Percentiles rank a stretch among this genome's conserved stretches.
Evolutionary conservation across 441 rosid genomes (phyloP).

Genomic region (Adansonia madagascariensis): DNA sequence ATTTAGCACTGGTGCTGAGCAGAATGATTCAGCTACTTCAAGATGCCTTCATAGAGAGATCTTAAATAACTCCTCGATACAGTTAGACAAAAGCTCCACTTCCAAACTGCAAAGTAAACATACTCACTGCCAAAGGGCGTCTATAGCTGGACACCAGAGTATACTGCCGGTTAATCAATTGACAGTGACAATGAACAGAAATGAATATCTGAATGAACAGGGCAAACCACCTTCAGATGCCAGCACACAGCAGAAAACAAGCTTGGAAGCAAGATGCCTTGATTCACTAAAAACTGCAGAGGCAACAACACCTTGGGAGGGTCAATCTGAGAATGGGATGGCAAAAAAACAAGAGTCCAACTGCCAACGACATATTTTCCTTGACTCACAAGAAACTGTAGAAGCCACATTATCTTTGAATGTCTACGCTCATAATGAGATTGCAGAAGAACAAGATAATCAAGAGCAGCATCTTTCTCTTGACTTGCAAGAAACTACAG

Average conservation of each 20-base stretch:
- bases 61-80: conserved; percentile 11
- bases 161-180: conserved; percentile 3
- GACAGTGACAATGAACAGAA: not conserved
- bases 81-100: conserved; percentile 30
- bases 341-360: conserved; percentile 27
- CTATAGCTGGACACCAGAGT: not conserved
- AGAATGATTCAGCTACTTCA: conserved; percentile 25
- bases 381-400: conserved; percentile 28
- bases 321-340: conserved; percentile 36
- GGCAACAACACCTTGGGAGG: not conserved
- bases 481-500: conserved; percentile 21
- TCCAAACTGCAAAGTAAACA: conserved; percentile 29
- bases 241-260: conserved; percentile 25
- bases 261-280: not conserved
- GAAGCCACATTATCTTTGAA: conserved; percentile 35
- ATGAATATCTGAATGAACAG: conserved; percentile 30
- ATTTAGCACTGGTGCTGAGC: conserved; percentile 43
- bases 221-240: conserved; percentile 28
- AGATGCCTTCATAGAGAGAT: conserved; percentile 18
- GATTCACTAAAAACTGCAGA: not conserved
- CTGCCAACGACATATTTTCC: not conserved
- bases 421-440: conserved; percentile 41
- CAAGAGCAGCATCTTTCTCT: conserved; percentile 19
- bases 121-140: conserved; percentile 22
- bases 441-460: conserved; percentile 29